Base-by-base conservation (phyloP, 1,139 yeast species). In the Suhomyces yuchorum region DNA sequence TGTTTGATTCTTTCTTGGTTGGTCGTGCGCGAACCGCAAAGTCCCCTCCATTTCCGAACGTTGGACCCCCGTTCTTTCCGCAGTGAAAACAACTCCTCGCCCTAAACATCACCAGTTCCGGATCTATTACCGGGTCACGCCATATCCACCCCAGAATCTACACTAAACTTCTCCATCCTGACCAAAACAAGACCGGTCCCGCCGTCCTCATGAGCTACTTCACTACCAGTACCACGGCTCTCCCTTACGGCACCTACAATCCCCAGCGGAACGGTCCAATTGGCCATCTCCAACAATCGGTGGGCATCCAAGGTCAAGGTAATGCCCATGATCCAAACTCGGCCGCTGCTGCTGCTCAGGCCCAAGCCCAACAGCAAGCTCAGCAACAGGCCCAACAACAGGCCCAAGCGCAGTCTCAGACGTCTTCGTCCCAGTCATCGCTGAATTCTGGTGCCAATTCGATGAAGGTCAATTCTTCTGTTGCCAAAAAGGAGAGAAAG, bases 401-500 rank as follows among this genome's bases (percentile, higher is more conserved):
- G 20, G 36, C 19, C 9, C 40, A 36, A 8, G 26, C n/a, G 6
- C 30, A 8, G 6, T 9, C 35, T 5, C 42, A 30, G 3, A 12
- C 35, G 3, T 22, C 22, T 11, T 11, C 22, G 8, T 19, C 35
- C 18, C 42, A 30, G 7, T 14, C 20, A 5, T 20, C 34, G 8
- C 44, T 26, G 32, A 19, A 14, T n/a, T 50, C 55, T 36, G 50
- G 53, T 4, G 53, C 43, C 9, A 46, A 8, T 7, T 23, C n/a
- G 12, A 12, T 38, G 40, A 37, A 46, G 39, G 38, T 42, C 15
- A 20, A 49, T 48, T 26, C 43, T 39, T 33, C 51, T 43, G 51
- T 51, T n/a, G 23, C 50, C 23, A 56, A 55, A 47, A 63, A 58
- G 45, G 68, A 61, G 41, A 65, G 77, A 17, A 65, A 62, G 46